Percentiles rank a stretch among this genome's conserved stretches.
These are phyloP conservation scores for Phytophthora fragariaefolia DNA, from an alignment of 352 stramenopile genomes.

Conservation along the genomic window DNA sequence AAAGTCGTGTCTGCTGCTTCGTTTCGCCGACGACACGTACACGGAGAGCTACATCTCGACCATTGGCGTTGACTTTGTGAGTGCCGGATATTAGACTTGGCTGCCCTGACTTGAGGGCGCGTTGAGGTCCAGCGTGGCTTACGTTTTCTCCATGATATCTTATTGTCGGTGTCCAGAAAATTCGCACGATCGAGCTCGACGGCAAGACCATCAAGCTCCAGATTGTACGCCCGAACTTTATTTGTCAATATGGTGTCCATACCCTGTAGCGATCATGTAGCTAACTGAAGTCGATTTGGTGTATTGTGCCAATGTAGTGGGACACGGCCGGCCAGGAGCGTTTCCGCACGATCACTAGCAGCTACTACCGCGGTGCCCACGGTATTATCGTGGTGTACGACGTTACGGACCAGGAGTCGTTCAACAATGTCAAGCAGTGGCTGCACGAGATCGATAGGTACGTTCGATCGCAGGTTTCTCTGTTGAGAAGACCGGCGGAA, in stretches of 20 bases:
- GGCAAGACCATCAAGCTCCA: slow-evolving; percentile 99
- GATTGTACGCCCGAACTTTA: too few relatives aligned
- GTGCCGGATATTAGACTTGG: slow-evolving; percentile 35
- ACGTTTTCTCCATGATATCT: slow-evolving; percentile 11
- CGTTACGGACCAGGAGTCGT: slow-evolving; percentile 97
- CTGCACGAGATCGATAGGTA: slow-evolving; percentile 93
- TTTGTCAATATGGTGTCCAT: too few relatives aligned
- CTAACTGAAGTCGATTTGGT: slow-evolving; percentile 15
- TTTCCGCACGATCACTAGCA: slow-evolving; percentile 99
- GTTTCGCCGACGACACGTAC: slow-evolving; percentile 99
- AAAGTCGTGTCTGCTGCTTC: slow-evolving; percentile 98
- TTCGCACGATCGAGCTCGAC: slow-evolving; percentile 99
- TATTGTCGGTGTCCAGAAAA: slow-evolving; percentile 89
- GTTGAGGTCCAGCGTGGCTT: neutral
- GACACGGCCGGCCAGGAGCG: slow-evolving; percentile 99
- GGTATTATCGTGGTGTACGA: slow-evolving; percentile 99
- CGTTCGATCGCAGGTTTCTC: slow-evolving; percentile 7
- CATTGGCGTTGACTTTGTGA: slow-evolving; percentile 99
- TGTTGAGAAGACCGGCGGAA: neutral
- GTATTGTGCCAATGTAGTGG: slow-evolving; percentile 77
- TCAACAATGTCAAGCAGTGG: slow-evolving; percentile 99
- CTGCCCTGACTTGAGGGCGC: neutral
- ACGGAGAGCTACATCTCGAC: slow-evolving; percentile 99
- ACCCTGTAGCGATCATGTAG: neutral
- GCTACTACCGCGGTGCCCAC: slow-evolving; percentile 99